phyloP scores from a whole-genome alignment of 2,329 filamentous ascomycete species.

The Paradendryphiella salina region DNA sequence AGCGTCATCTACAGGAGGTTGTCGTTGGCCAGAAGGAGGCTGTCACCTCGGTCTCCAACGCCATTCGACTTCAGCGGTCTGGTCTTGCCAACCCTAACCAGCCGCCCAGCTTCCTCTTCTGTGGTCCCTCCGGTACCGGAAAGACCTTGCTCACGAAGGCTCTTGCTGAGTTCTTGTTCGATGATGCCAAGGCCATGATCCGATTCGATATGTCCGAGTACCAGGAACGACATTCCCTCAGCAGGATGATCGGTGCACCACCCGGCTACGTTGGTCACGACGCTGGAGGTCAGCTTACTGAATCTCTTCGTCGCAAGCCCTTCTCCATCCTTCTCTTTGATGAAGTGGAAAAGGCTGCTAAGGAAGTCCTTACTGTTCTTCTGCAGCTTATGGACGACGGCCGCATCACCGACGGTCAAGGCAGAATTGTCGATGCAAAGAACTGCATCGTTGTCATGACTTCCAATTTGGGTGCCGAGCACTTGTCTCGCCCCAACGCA shows the following conservation, averaged over 20 bases:
- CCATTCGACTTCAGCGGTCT: conserved; percentile 91
- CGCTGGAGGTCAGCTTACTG: conserved; percentile 91
- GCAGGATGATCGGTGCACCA: conserved; percentile 95
- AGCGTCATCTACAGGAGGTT: conserved; percentile 77
- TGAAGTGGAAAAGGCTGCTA: conserved; percentile 97
- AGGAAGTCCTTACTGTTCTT: conserved; percentile 93
- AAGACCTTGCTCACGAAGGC: conserved; percentile 98
- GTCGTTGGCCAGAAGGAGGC: conserved; percentile 96
- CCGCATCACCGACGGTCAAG: conserved; percentile 97
- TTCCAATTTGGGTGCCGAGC: conserved; percentile 94
- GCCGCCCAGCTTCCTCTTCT: conserved; percentile 97
- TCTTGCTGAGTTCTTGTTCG: conserved; percentile 95
- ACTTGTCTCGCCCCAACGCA: conserved; percentile 75
- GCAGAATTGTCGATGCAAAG: conserved; percentile 87
- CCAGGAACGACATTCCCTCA: conserved; percentile 93
- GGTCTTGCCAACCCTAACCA: conserved; percentile 95
- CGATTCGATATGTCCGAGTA: conserved; percentile 99
- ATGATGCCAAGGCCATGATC: conserved; percentile 96
- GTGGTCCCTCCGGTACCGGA: conserved; percentile 95
- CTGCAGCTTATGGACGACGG: conserved; percentile 99
- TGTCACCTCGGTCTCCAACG: conserved; percentile 89
- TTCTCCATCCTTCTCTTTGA: conserved; percentile 99
- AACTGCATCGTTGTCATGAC: conserved; percentile 99
- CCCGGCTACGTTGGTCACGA: conserved; percentile 98
- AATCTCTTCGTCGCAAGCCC: conserved; percentile 87